Evolutionary conservation across 2,329 filamentous ascomycete genomes (phyloP).

Genomic region (Pyrenophora teres): DNA sequence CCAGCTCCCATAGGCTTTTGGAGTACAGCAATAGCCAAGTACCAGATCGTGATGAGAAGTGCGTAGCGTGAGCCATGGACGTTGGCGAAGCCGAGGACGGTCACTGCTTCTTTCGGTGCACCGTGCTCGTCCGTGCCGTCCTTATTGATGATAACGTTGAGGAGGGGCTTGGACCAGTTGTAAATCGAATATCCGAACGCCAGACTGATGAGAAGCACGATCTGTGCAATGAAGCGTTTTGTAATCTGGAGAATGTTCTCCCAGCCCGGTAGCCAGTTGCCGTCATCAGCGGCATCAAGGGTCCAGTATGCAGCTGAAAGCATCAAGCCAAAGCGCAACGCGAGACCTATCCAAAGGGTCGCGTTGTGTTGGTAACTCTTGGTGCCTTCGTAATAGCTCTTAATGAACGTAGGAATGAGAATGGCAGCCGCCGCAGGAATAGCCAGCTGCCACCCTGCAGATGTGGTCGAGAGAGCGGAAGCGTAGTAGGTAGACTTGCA

Average conservation of each 20-base stretch:
- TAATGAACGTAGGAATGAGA: conserved; percentile 73
- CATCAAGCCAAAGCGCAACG: conserved; percentile 75
- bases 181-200: conserved; percentile 85
- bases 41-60: conserved; percentile 77
- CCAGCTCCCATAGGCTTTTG: conserved; percentile 95
- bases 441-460: conserved; percentile 82
- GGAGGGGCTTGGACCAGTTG: conserved; percentile 81
- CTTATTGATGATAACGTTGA: conserved; percentile 66
- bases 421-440: conserved; percentile 78
- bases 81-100: conserved; percentile 89
- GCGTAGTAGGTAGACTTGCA: conserved; percentile 96
- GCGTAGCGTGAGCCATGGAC: conserved; percentile 91
- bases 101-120: conserved; percentile 58
- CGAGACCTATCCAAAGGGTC: conserved; percentile 79
- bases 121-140: conserved; percentile 22
- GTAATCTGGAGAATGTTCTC: conserved; percentile 66
- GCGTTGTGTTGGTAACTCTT: conserved; percentile 87
- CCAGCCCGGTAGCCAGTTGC: conserved; percentile 71
- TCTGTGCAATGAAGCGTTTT: conserved; percentile 78
- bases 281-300: conserved; percentile 86
- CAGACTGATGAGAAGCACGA: conserved; percentile 77
- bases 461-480: conserved; percentile 88
- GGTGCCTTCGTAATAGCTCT: conserved; percentile 79
- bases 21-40: conserved; percentile 75
- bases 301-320: conserved; percentile 84